Conservation (phyloP, 306 rosid genomes). For the Inga oerstediana region DNA sequence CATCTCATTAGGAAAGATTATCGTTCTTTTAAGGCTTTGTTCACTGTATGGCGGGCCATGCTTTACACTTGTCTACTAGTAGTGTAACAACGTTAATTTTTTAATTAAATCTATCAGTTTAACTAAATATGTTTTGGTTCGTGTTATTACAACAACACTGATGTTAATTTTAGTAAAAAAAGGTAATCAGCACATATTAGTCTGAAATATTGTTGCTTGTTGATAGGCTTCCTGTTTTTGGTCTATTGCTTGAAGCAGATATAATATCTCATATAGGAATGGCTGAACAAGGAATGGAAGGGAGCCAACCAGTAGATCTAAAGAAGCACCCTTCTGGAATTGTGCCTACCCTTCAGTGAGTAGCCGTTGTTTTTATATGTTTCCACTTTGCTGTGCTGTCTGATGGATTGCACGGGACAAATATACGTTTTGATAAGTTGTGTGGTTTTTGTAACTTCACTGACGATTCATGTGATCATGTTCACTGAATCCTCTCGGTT, state of each 20-base stretch:
- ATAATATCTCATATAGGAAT: slow-evolving; percentile 37
- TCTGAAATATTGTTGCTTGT: slow-evolving; percentile 4
- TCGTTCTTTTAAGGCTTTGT: not conserved
- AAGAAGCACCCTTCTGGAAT: slow-evolving; percentile 94
- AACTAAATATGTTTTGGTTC: not conserved
- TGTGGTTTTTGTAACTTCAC: not conserved
- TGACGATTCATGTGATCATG: not conserved
- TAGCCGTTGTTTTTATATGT: slow-evolving; percentile 1
- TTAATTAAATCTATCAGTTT: not conserved
- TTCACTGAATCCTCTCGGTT: not conserved
- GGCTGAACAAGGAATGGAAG: slow-evolving; percentile 87
- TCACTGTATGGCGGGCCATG: not conserved
- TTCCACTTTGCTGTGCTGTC: not conserved
- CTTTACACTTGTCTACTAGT: not conserved
- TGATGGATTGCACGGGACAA: slow-evolving; percentile 10
- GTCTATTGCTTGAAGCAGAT: slow-evolving; percentile 19
- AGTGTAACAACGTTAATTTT: not conserved
- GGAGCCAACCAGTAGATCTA: slow-evolving; percentile 84
- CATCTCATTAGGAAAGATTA: not conserved
- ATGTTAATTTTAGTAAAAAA: not conserved
- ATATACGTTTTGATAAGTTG: not conserved
- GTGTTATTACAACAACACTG: not conserved
- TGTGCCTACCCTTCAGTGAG: slow-evolving; percentile 98
- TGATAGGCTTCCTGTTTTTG: slow-evolving; percentile 8
- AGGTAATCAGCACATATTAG: slow-evolving; percentile 1